Base-by-base conservation (phyloP, 306 rosid genomes). In the Cucumis melo region DNA sequence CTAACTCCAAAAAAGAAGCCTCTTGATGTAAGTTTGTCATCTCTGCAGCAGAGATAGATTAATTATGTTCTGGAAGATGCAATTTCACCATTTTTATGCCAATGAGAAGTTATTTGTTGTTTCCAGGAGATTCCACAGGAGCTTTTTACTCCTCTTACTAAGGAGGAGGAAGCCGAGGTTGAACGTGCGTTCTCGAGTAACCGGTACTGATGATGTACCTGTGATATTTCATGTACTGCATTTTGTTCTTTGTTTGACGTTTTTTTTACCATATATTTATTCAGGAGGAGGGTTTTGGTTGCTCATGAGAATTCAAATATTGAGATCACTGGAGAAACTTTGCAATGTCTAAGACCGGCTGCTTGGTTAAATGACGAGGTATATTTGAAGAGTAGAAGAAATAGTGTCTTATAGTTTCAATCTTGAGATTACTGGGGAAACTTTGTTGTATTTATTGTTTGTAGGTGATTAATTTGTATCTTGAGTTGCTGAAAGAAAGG, bases 331-430 rank as follows among this genome's bases (percentile, higher is more conserved):
- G 98, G 88, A 29, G 89, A 92, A 74, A 73, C 77, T 79, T 70
- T 95, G 70, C 93, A 80, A 80, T 92, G 99, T 82, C 93, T 95
- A 74, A 68, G 86, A 51, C 91, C 93, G 0, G 81, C 85, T 34
- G 93, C 87, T 17, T 95, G 99, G 99, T 83, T 95, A 80, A 95
- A 95, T 66, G 99, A 95, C 81, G 99, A 92, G 97, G 99, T 95
- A 75, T 77, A 76, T 24, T 85, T 80, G 71, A 6, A 51, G 56
- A 51, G 16, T 51, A 5, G 3, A 51, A 15, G 20, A 51, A 51
- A 51, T 51, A 16, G 56, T 51, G 8, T 51, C 19, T 51, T 53
- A 39, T 72, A 15, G 51, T 62, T 23, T 72, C 38, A 29, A 29
- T 42, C 38, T 44, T 36, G 36, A 32, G 36, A 32, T 32, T 32